Percentiles rank a stretch among this genome's conserved stretches.
Conservation (phyloP, 108 stramenopile genomes). For the Fistulifera pelliculosa region DNA sequence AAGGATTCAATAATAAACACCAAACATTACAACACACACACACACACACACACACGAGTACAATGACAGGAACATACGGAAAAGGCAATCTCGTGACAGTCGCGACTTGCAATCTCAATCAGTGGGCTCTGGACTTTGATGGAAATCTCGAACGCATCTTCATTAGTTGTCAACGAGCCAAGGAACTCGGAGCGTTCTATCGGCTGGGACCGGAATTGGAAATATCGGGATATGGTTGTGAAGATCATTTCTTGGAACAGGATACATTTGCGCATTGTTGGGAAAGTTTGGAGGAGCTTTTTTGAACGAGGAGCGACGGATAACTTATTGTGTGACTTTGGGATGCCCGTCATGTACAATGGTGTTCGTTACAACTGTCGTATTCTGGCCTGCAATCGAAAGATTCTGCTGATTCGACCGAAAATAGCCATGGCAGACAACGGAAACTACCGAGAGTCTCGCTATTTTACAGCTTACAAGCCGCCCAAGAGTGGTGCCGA, state of each 20-base stretch:
- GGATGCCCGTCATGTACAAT: constrained; percentile 81
- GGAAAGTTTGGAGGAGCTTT: constrained; percentile 68
- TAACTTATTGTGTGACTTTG: constrained; percentile 90
- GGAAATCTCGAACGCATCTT: constrained; percentile 82
- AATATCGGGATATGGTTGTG: constrained; percentile 95
- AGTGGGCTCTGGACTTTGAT: constrained; percentile 98
- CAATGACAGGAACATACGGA: too few relatives aligned
- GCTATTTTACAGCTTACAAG: constrained; percentile 89
- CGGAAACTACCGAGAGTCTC: constrained; percentile 95
- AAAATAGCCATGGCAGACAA: constrained; percentile 87
- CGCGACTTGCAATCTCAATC: constrained; percentile 96
- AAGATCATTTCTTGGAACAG: constrained; percentile 94
- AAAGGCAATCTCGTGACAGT: constrained; percentile 50
- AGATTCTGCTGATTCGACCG: constrained; percentile 83
- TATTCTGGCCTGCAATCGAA: constrained; percentile 64
- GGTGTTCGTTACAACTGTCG: constrained; percentile 96
- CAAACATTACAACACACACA: too few relatives aligned
- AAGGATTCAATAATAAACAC: too few relatives aligned
- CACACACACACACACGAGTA: too few relatives aligned
- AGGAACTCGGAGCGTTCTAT: constrained; percentile 73
- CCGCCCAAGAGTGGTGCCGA: not conserved
- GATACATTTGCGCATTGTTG: constrained; percentile 96
- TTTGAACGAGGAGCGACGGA: constrained; percentile 72
- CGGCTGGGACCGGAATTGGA: constrained; percentile 96
- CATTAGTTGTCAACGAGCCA: constrained; percentile 72